phyloP scores from a whole-genome alignment of 176 grass and related monocot species.

The Aegilops bicornis region DNA sequence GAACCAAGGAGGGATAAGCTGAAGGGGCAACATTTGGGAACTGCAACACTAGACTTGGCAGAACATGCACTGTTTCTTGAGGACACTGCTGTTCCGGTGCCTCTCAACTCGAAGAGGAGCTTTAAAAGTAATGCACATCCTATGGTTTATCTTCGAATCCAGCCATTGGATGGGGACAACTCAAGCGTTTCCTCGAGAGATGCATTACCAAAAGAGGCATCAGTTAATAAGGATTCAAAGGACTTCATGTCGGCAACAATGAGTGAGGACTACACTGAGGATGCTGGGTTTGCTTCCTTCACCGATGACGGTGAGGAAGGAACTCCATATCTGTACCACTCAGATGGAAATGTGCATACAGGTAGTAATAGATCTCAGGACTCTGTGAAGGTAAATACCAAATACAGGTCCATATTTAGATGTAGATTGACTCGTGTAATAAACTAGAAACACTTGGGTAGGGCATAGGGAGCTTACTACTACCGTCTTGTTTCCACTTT shows the following conservation, averaged over 20 bases:
- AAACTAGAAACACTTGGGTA: neutral
- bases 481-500: neutral
- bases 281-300: slow-evolving; percentile 79
- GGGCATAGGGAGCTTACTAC: slow-evolving; percentile 2
- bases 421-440: neutral
- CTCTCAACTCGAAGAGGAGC: slow-evolving; percentile 77
- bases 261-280: slow-evolving; percentile 72
- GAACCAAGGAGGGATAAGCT: slow-evolving; percentile 84
- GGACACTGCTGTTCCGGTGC: slow-evolving; percentile 53
- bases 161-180: slow-evolving; percentile 54
- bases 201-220: slow-evolving; percentile 59
- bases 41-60: slow-evolving; percentile 70
- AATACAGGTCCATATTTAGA: neutral
- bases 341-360: slow-evolving; percentile 37
- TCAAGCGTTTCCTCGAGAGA: slow-evolving; percentile 50
- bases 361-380: slow-evolving; percentile 36
- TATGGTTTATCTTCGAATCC: slow-evolving; percentile 73
- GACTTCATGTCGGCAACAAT: slow-evolving; percentile 55
- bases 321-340: slow-evolving; percentile 38
- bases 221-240: slow-evolving; percentile 59
- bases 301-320: slow-evolving; percentile 80
- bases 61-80: slow-evolving; percentile 84
- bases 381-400: slow-evolving; percentile 50
- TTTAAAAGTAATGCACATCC: slow-evolving; percentile 64
- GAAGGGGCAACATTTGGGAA: slow-evolving; percentile 89